Evolutionary conservation across 768 basidiomycete genomes (phyloP).

Genomic region (Piloderma croceum): DNA sequence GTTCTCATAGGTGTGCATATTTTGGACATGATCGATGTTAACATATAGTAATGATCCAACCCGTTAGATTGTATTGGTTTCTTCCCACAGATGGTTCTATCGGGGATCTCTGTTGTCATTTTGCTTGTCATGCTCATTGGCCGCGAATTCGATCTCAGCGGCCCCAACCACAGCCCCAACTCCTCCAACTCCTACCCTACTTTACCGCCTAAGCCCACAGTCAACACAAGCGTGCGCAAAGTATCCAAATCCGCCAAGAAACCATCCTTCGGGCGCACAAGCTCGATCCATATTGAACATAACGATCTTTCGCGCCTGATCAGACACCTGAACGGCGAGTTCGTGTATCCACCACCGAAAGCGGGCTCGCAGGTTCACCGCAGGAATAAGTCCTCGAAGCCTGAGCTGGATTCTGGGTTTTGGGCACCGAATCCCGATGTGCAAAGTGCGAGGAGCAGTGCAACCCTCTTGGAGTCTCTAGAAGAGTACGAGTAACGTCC

Average conservation of each 20-base stretch:
- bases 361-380: too few relatives aligned
- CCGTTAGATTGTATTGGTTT: constrained; percentile 48
- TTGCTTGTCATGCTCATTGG: constrained; percentile 38
- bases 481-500: too few relatives aligned
- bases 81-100: constrained; percentile 53
- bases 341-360: constrained; percentile 41
- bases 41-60: too few relatives aligned
- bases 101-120: constrained; percentile 34
- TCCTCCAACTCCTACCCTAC: neutral
- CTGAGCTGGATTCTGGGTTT: too few relatives aligned
- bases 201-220: neutral
- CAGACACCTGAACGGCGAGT: constrained; percentile 36
- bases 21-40: neutral
- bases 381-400: too few relatives aligned
- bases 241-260: constrained; percentile 17
- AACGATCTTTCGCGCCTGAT: constrained; percentile 33
- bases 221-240: constrained; percentile 2
- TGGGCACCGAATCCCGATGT: too few relatives aligned
- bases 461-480: too few relatives aligned
- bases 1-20: constrained; percentile 48
- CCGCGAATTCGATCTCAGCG: constrained; percentile 27
- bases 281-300: constrained; percentile 29
- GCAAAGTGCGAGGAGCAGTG: too few relatives aligned
- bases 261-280: constrained; percentile 24
- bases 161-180: constrained; percentile 2